Evolutionary conservation across 768 basidiomycete genomes (phyloP).

Genomic region (Lentinula lateritia): DNA sequence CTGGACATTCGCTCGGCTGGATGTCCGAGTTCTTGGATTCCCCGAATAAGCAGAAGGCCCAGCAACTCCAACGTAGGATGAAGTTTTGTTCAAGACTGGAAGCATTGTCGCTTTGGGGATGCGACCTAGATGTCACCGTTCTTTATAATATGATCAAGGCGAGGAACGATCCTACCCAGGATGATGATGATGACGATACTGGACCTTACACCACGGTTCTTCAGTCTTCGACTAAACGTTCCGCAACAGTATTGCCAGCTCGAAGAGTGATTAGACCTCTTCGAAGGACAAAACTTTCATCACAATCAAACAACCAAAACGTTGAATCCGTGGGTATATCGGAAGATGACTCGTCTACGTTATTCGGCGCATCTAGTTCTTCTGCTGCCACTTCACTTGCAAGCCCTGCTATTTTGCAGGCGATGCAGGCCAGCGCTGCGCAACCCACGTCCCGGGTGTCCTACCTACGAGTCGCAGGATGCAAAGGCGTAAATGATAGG

Average conservation of each 20-base stretch:
- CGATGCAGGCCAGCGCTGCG: neutral
- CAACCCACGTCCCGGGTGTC: neutral
- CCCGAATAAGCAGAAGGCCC: neutral
- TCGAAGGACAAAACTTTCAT: neutral
- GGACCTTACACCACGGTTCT: neutral
- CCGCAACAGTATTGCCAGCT: neutral
- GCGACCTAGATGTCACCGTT: conserved; percentile 15
- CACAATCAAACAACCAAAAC: neutral
- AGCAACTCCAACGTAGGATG: conserved; percentile 17
- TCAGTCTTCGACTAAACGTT: neutral
- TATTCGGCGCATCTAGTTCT: neutral
- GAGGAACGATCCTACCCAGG: neutral
- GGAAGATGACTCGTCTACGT: neutral
- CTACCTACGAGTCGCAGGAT: neutral
- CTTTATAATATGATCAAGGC: neutral
- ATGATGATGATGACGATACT: neutral
- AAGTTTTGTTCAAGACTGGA: conserved; percentile 47
- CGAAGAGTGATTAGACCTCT: conserved; percentile 1
- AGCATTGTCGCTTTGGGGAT: conserved; percentile 47
- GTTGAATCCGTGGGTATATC: neutral
- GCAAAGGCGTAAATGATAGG: neutral
- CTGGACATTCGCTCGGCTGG: neutral
- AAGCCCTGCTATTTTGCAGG: neutral
- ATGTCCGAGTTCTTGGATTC: conserved; percentile 19
- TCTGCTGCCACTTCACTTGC: neutral